Conservation (phyloP, 192 early-diverging fungal genomes). For the Coemansia sp. region DNA sequence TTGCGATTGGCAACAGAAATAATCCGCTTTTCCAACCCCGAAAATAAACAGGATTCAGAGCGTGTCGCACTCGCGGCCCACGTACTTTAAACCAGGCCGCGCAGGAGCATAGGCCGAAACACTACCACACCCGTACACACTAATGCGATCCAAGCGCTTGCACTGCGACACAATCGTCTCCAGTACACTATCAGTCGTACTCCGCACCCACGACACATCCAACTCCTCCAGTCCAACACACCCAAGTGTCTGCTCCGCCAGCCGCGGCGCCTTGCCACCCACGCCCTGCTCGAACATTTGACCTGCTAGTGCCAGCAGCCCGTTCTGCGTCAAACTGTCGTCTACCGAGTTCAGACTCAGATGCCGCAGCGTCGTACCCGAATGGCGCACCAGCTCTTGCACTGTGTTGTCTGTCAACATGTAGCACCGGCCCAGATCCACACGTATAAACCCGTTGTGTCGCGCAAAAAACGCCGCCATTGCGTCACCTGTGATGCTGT, state of each 20-base stretch:
- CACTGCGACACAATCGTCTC: conserved; percentile 57
- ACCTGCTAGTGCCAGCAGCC: conserved; percentile 58
- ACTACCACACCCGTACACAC: conserved; percentile 74
- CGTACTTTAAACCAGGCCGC: conserved; percentile 55
- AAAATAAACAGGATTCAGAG: conserved; percentile 5
- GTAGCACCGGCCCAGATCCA: conserved; percentile 67
- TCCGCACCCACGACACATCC: conserved; percentile 76
- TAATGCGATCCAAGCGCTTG: conserved; percentile 54
- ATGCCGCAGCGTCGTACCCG: conserved; percentile 56
- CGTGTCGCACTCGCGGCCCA: conserved; percentile 62
- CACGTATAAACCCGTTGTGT: conserved; percentile 34
- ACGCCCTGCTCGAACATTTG: conserved; percentile 2
- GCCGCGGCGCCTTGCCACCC: not conserved
- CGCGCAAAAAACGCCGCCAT: conserved; percentile 33
- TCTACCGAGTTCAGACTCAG: conserved; percentile 74
- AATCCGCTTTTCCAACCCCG: too few relatives aligned
- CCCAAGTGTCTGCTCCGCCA: conserved; percentile 21
- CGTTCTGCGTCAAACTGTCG: conserved; percentile 58
- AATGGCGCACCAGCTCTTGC: conserved; percentile 59
- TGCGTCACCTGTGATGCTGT: conserved; percentile 23
- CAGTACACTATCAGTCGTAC: conserved; percentile 70
- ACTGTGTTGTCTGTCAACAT: conserved; percentile 65
- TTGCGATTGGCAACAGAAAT: too few relatives aligned
- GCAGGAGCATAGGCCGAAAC: conserved; percentile 57
- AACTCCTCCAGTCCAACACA: conserved; percentile 59